These are phyloP conservation scores for Sonneratia caseolaris DNA, from an alignment of 345 rosid genomes.

Conservation along the genomic window DNA sequence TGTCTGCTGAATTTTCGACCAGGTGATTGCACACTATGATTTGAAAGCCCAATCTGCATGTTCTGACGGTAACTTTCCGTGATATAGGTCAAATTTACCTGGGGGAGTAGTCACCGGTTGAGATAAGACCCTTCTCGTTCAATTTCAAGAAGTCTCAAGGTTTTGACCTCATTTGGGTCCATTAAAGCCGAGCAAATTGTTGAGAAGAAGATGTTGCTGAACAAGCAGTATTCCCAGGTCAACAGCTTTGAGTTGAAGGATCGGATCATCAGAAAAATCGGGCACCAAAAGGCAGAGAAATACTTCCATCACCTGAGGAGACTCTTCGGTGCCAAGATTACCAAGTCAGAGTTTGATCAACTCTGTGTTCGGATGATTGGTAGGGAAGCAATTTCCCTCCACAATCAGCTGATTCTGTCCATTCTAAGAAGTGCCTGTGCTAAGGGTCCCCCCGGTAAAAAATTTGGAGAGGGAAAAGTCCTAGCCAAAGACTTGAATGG, in stretches of 20 bases:
- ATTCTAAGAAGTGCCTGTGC: slow-evolving; percentile 60
- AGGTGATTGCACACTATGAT: background rate
- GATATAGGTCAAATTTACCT: background rate
- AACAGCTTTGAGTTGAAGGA: slow-evolving; percentile 44
- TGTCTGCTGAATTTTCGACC: background rate
- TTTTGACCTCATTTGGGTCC: background rate
- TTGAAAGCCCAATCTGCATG: background rate
- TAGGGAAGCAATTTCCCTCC: slow-evolving; percentile 59
- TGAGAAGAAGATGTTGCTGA: slow-evolving; percentile 22
- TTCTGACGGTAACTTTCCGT: background rate
- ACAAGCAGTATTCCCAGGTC: slow-evolving; percentile 20
- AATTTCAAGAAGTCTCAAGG: background rate
- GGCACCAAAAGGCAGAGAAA: slow-evolving; percentile 58
- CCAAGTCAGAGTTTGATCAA: slow-evolving; percentile 65
- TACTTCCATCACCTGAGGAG: slow-evolving; percentile 67
- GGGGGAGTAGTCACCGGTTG: background rate
- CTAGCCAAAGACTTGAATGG: slow-evolving; percentile 26
- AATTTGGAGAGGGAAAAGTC: slow-evolving; percentile 21
- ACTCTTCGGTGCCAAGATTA: slow-evolving; percentile 39
- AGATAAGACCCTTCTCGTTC: background rate
- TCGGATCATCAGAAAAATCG: slow-evolving; percentile 42
- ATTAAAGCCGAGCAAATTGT: background rate
- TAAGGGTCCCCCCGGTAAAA: slow-evolving; percentile 34
- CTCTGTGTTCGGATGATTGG: slow-evolving; percentile 51
- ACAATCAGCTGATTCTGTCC: slow-evolving; percentile 56